phyloP scores from a whole-genome alignment of 495 filamentous ascomycete genomes.

The Trichoderma orchidacearum region DNA sequence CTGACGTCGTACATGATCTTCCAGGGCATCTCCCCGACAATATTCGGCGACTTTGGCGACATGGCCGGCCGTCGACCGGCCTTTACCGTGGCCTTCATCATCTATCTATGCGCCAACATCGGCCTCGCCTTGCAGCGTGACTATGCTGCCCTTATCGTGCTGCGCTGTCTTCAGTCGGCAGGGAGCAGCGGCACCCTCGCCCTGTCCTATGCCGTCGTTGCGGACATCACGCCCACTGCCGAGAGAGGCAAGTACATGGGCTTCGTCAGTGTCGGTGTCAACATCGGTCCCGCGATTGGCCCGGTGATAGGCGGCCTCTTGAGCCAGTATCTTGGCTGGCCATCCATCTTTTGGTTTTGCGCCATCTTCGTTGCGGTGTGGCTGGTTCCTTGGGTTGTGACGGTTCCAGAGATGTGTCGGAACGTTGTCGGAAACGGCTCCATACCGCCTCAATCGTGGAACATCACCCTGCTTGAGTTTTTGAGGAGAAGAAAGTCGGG shows the following conservation, averaged over 20 bases:
- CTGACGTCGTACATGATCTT: conserved; percentile 54
- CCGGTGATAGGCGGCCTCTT: conserved; percentile 55
- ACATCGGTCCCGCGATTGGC: conserved; percentile 40
- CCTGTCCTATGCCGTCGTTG: conserved; percentile 45
- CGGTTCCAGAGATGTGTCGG: conserved; percentile 54
- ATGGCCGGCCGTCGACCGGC: conserved; percentile 42
- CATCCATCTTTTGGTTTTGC: conserved; percentile 64
- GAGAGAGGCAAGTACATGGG: conserved; percentile 51
- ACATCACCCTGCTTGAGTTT: conserved; percentile 34
- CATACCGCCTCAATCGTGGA: conserved; percentile 39
- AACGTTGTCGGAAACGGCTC: conserved; percentile 63
- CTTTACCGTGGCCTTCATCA: conserved; percentile 41
- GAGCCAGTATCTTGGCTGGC: conserved; percentile 51
- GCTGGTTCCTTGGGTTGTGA: conserved; percentile 36
- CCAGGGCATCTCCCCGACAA: conserved; percentile 42
- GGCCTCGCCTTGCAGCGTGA: conserved; percentile 46
- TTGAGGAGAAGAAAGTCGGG: conserved; percentile 17
- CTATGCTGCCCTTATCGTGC: conserved; percentile 45
- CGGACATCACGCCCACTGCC: conserved; percentile 43
- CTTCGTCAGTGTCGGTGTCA: conserved; percentile 33
- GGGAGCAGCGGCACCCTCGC: conserved; percentile 45
- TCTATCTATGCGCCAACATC: conserved; percentile 50
- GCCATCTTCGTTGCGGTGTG: conserved; percentile 41
- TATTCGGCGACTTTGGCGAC: conserved; percentile 50
- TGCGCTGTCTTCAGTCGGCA: conserved; percentile 49